phyloP scores from a whole-genome alignment of 495 filamentous ascomycete species.

The Ascodesmis nigricans region DNA sequence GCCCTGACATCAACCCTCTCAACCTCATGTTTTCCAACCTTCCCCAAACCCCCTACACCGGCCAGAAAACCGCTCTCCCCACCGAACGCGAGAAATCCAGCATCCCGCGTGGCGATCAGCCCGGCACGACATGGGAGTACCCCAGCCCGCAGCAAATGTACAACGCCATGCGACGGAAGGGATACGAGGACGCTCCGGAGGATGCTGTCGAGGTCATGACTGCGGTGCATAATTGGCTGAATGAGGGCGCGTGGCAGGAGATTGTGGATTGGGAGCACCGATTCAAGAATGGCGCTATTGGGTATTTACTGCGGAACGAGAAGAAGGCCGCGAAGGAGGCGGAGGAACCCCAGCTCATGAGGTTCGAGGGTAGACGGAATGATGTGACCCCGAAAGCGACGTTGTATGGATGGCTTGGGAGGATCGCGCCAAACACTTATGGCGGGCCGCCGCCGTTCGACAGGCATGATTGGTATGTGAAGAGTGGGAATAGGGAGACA shows the following conservation, averaged over 20 bases:
- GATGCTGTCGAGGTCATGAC: constrained; percentile 96
- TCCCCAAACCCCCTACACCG: constrained; percentile 49
- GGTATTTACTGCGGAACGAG: constrained; percentile 31
- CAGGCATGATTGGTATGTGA: constrained; percentile 87
- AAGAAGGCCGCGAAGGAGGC: constrained; percentile 26
- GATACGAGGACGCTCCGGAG: constrained; percentile 77
- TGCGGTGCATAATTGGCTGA: constrained; percentile 89
- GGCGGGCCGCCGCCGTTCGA: constrained; percentile 79
- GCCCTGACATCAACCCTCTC: constrained; percentile 64
- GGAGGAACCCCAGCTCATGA: constrained; percentile 43
- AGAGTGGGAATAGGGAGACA: constrained; percentile 37
- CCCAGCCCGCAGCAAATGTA: constrained; percentile 98
- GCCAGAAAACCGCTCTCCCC: constrained; percentile 51
- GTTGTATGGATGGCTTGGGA: constrained; percentile 53
- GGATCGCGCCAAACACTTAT: constrained; percentile 58
- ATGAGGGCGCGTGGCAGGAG: constrained; percentile 90
- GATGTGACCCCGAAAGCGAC: constrained; percentile 80
- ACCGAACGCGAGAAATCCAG: constrained; percentile 59
- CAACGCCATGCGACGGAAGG: constrained; percentile 88
- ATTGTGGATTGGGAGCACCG: constrained; percentile 78
- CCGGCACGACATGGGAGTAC: constrained; percentile 74
- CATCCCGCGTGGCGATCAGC: constrained; percentile 59
- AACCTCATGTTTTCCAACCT: constrained; percentile 89
- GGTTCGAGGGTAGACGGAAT: constrained; percentile 71
- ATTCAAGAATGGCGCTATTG: constrained; percentile 33